Conservation (phyloP, 2,329 filamentous ascomycete species). For the Ceratocystiopsis sp. region DNA sequence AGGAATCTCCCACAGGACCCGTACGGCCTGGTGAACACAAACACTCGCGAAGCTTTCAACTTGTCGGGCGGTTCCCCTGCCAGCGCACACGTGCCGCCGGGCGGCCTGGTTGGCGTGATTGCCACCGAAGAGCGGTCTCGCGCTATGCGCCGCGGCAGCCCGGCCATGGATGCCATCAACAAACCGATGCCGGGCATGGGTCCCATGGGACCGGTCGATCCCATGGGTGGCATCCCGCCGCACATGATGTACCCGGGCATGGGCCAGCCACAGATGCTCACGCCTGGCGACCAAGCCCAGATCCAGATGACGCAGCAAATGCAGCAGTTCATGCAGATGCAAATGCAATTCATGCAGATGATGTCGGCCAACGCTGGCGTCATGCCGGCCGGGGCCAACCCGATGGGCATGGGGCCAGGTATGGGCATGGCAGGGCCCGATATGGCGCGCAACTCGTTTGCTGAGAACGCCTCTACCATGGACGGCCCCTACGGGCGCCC, state of each 20-base stretch:
- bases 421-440: slow-evolving; percentile 20
- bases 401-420: slow-evolving; percentile 11
- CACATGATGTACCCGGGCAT: slow-evolving; percentile 32
- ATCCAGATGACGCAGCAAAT: slow-evolving; percentile 61
- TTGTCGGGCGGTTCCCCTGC: slow-evolving; percentile 38
- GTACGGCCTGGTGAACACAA: slow-evolving; percentile 58
- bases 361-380: slow-evolving; percentile 30
- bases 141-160: slow-evolving; percentile 63
- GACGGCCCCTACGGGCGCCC: slow-evolving; percentile 22
- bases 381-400: slow-evolving; percentile 19
- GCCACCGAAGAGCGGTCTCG: slow-evolving; percentile 66
- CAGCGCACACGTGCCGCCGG: slow-evolving; percentile 37
- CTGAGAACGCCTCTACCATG: slow-evolving; percentile 26
- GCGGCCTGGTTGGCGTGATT: slow-evolving; percentile 76
- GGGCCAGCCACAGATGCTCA: slow-evolving; percentile 23
- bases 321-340: slow-evolving; percentile 81
- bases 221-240: slow-evolving; percentile 29
- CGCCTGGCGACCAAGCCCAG: slow-evolving; percentile 53
- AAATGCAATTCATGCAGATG: slow-evolving; percentile 89
- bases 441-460: slow-evolving; percentile 25
- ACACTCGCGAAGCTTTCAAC: slow-evolving; percentile 57
- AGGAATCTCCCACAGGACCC: slow-evolving; percentile 69
- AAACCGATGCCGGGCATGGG: slow-evolving; percentile 16
- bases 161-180: slow-evolving; percentile 39
- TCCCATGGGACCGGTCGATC: slow-evolving; percentile 26